Conservation (phyloP, 1,139 yeast species). For the Yamadazyma kanchanaburiensis region DNA sequence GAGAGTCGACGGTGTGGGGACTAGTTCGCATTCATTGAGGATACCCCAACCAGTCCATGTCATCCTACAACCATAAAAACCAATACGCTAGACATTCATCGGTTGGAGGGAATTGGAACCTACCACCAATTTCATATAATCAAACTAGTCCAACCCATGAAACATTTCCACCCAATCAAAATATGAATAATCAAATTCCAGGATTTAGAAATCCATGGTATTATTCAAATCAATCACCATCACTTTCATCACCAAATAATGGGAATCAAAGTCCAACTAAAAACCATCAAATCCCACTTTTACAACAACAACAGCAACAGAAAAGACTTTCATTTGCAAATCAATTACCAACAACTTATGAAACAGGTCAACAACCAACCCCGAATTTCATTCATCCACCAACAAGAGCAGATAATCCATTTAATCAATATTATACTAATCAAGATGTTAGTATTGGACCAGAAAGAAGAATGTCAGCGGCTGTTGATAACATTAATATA, state of each 20-base stretch:
- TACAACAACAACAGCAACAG: conserved; percentile 25
- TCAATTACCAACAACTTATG: conserved; percentile 53
- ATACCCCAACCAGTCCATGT: conserved; percentile 9
- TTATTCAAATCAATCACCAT: conserved; percentile 21
- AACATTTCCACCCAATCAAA: conserved; percentile 4
- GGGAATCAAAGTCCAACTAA: conserved; percentile 26
- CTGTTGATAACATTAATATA: conserved; percentile 25
- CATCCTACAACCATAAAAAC: conserved; percentile 20
- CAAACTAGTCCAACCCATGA: conserved; percentile 9
- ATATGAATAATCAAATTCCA: conserved; percentile 10
- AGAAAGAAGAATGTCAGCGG: conserved; percentile 45
- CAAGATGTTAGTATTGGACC: conserved; percentile 25
- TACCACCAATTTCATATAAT: conserved; percentile 13
- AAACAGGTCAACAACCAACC: conserved; percentile 23
- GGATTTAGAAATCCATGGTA: conserved; percentile 50
- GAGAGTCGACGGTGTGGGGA: too few species aligned
- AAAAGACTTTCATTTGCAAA: conserved; percentile 41
- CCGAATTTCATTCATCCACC: conserved; percentile 44
- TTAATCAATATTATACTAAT: conserved; percentile 42
- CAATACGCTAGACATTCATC: conserved; percentile 34
- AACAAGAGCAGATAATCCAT: conserved; percentile 47
- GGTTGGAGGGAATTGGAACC: conserved; percentile 40
- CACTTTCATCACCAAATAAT: conserved; percentile 18
- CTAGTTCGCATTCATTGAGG: too few species aligned
- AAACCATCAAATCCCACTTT: conserved; percentile 19